phyloP scores from a whole-genome alignment of 2,329 filamentous ascomycete genomes.

The Neobulgaria alba region DNA sequence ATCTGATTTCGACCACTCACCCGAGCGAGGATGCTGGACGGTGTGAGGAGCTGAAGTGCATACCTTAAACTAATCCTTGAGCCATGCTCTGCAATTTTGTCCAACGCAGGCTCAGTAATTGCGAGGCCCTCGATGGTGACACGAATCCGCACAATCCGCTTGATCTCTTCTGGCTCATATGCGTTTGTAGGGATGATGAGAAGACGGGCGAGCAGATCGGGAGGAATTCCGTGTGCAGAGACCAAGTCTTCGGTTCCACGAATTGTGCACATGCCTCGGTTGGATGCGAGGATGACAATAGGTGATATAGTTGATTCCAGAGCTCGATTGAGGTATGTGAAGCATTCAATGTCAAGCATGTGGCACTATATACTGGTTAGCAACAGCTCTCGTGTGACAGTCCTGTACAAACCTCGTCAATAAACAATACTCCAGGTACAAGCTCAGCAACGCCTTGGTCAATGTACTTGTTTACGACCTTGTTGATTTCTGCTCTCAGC shows the following conservation, averaged over 20 bases:
- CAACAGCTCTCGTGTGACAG: not conserved
- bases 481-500: constrained; percentile 92
- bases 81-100: constrained; percentile 80
- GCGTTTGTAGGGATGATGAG: constrained; percentile 93
- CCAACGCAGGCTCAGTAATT: constrained; percentile 73
- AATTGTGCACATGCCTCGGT: constrained; percentile 88
- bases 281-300: constrained; percentile 95
- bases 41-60: constrained; percentile 72
- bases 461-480: constrained; percentile 98
- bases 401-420: constrained; percentile 71
- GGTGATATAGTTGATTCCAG: constrained; percentile 90
- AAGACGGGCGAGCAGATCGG: constrained; percentile 85
- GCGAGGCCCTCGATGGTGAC: constrained; percentile 72
- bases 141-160: constrained; percentile 80
- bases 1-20: constrained; percentile 72
- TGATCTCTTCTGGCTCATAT: constrained; percentile 83
- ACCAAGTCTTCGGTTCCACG: constrained; percentile 75
- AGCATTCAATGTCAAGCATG: constrained; percentile 99
- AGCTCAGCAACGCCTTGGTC: constrained; percentile 96
- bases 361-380: constrained; percentile 57
- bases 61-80: constrained; percentile 86
- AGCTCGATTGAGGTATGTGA: constrained; percentile 98
- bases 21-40: constrained; percentile 70
- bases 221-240: constrained; percentile 86
- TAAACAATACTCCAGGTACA: constrained; percentile 96